phyloP scores from a whole-genome alignment of 1,284 basidiomycete species.

The Ceratobasidium theobromae region DNA sequence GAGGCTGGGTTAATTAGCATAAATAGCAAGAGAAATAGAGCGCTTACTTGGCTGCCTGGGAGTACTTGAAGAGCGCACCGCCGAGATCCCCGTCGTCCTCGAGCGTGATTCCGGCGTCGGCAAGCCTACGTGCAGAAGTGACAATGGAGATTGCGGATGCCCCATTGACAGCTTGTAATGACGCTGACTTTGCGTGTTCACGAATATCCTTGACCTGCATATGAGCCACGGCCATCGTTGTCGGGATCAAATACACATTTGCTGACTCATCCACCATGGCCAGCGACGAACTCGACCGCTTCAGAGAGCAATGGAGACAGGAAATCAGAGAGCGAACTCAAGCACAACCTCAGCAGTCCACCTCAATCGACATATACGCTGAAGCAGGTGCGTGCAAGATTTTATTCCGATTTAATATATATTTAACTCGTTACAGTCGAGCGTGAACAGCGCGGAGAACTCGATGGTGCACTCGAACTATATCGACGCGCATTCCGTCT shows the following conservation, averaged over 20 bases:
- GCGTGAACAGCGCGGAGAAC: constrained; percentile 68
- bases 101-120: constrained; percentile 28
- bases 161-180: constrained; percentile 13
- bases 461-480: constrained; percentile 70
- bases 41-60: constrained; percentile 32
- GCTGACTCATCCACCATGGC: constrained; percentile 12
- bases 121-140: neutral
- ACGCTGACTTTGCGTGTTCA: constrained; percentile 13
- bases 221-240: constrained; percentile 13
- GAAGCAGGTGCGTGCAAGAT: constrained; percentile 9
- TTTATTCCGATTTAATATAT: neutral
- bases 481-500: constrained; percentile 80
- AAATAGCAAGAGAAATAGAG: neutral
- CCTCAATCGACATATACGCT: constrained; percentile 36
- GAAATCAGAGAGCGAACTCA: constrained; percentile 51
- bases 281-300: constrained; percentile 57
- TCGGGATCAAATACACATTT: constrained; percentile 11
- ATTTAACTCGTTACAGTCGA: constrained; percentile 54
- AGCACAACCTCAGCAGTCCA: constrained; percentile 29
- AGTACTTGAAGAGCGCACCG: constrained; percentile 34
- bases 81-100: constrained; percentile 34
- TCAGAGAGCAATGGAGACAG: constrained; percentile 73
- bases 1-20: neutral
- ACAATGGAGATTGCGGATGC: constrained; percentile 4
- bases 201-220: constrained; percentile 28